Conservation (phyloP, 768 basidiomycete species). For the Suillus plorans region DNA sequence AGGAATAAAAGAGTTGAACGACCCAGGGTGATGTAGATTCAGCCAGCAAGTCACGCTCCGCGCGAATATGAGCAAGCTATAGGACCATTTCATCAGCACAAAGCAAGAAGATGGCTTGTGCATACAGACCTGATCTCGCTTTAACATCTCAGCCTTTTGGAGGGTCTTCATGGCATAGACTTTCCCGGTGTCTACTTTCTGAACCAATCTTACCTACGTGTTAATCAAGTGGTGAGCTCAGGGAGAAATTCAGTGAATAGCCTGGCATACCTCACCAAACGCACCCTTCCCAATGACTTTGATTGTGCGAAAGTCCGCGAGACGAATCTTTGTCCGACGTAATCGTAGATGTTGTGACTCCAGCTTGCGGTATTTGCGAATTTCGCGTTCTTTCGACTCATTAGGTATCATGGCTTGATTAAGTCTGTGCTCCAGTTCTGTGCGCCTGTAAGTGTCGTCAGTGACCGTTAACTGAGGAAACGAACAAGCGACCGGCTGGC, state of each 20-base stretch:
- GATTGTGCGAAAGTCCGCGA: constrained; percentile 92
- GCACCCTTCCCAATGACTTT: constrained; percentile 99
- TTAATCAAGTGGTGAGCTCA: constrained; percentile 11
- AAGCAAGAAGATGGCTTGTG: neutral
- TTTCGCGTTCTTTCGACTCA: constrained; percentile 87
- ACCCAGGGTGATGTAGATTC: constrained; percentile 98
- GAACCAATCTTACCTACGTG: constrained; percentile 83
- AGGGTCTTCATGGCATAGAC: constrained; percentile 99
- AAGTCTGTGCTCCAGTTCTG: constrained; percentile 85
- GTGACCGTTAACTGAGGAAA: constrained; percentile 10
- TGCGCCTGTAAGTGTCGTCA: constrained; percentile 53
- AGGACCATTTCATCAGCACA: constrained; percentile 9
- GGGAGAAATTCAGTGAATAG: neutral
- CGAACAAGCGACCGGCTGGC: constrained; percentile 13
- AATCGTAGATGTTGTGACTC: constrained; percentile 92
- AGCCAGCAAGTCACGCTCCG: constrained; percentile 93
- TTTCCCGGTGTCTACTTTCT: constrained; percentile 96
- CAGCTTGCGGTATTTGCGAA: constrained; percentile 80
- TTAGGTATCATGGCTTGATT: constrained; percentile 69
- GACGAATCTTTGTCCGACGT: constrained; percentile 87
- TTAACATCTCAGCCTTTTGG: constrained; percentile 98
- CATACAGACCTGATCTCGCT: constrained; percentile 87
- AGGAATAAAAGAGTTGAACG: constrained; percentile 96
- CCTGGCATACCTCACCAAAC: constrained; percentile 81
- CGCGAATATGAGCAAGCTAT: constrained; percentile 95